Evolutionary conservation across 805 yeast genomes (phyloP), one percentile per base, ranked within the genome.

Genomic region (Saccharomycopsis microspora): DNA sequence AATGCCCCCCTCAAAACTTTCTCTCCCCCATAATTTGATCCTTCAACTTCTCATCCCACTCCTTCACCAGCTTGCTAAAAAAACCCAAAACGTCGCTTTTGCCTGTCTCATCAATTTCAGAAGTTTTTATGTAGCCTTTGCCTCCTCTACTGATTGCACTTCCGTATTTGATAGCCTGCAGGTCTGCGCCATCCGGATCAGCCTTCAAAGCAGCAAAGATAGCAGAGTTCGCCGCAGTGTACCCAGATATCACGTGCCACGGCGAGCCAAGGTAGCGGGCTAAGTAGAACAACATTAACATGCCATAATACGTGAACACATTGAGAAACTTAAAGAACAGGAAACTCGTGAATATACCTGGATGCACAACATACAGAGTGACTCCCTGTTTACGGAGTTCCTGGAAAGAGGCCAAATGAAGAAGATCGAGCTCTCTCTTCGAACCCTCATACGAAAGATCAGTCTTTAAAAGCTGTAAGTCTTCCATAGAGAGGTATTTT

Each of bases 331-430:
- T 76, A 63, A 75, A 79, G 57, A 85, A 87, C 3, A 94, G 82
- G 52, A 81, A 81, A 46, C 94, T 82, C 28, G 82, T 82, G 64
- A 93, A 88, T 31, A 93, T 85, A 11, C 99, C 98, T 0, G 99
- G 99, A 51, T 93, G 96, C 4, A 85, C 79, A 34, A 90, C 66
- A 64, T 85, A 88, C 59, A 84, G 88, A 43, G 67, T 69, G 43
- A 90, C 75, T 1, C 80, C 83, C 8, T 72, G 57, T 32, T 65
- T 56, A 58, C 42, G 8, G 39, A 86, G 65, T 19, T 66, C 55
- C 50, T 74, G 60, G 61, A 76, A 84, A 1, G 88, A 75, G 5
- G 85, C 88, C 40, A 75, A 62, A 64, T 90, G 97, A 39, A 88
- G 64, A 47, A 89, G 70, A 62, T 93, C 97, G 38, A 90, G 80